Evolutionary conservation across 2,329 filamentous ascomycete genomes (phyloP).

Genomic region (Westerdykella ornata): DNA sequence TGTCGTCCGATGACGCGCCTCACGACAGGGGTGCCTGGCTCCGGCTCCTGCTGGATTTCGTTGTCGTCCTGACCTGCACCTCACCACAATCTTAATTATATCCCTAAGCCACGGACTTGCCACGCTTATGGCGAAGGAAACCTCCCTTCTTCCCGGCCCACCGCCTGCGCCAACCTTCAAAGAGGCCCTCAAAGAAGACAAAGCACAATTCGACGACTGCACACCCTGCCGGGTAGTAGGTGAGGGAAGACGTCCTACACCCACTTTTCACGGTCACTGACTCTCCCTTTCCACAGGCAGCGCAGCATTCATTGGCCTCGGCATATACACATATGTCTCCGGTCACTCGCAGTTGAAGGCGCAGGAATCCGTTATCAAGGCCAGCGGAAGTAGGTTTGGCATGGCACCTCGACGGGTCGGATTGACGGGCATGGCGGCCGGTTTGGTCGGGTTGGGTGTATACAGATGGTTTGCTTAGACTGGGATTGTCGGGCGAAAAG

Average conservation of each 20-base stretch:
- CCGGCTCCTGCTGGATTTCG: not conserved
- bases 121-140: not conserved
- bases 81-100: not conserved
- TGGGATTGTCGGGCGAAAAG: not conserved
- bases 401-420: slow-evolving; percentile 37
- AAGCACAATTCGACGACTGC: slow-evolving; percentile 54
- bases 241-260: too few species aligned
- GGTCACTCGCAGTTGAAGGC: slow-evolving; percentile 41
- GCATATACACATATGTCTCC: slow-evolving; percentile 42
- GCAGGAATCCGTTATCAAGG: slow-evolving; percentile 37
- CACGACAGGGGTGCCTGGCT: not conserved
- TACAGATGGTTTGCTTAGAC: slow-evolving; percentile 38
- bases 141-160: not conserved
- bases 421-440: slow-evolving; percentile 37
- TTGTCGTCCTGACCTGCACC: not conserved
- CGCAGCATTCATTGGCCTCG: slow-evolving; percentile 42
- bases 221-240: slow-evolving; percentile 64
- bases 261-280: not conserved
- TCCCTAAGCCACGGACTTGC: slow-evolving; percentile 4
- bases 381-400: slow-evolving; percentile 38
- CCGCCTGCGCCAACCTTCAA: slow-evolving; percentile 20
- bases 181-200: slow-evolving; percentile 28
- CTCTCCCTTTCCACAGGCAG: slow-evolving; percentile 29
- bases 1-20: slow-evolving; percentile 10
- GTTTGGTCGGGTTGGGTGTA: slow-evolving; percentile 40